Evolutionary conservation across 2,329 filamentous ascomycete genomes (phyloP).

Genomic region (Cadophora sp.): DNA sequence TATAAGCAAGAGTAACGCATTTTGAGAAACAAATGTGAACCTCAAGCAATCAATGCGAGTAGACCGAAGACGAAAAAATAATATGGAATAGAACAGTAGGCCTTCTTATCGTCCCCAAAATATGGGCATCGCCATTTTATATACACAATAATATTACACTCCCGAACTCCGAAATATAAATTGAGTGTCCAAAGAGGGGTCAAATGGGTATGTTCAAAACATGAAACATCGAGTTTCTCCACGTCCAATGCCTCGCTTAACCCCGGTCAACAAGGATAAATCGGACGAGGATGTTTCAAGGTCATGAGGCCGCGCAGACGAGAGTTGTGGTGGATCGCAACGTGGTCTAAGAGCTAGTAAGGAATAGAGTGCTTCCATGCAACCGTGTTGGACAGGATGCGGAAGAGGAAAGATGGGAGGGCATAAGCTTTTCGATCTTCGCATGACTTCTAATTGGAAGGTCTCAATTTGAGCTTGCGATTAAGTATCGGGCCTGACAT

Average conservation of each 20-base stretch:
- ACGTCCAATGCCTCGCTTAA: conserved; percentile 2
- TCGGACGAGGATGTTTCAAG: not conserved
- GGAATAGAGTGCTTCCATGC: not conserved
- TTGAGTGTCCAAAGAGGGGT: not conserved
- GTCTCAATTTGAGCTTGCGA: too few relatives aligned
- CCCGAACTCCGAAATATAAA: not conserved
- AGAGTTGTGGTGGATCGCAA: not conserved
- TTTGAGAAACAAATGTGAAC: not conserved
- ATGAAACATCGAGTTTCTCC: not conserved
- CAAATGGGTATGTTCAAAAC: not conserved
- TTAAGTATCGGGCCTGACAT: too few relatives aligned
- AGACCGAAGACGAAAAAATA: not conserved
- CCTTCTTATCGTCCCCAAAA: not conserved
- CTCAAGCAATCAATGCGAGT: not conserved
- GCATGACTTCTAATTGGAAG: too few relatives aligned
- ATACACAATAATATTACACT: not conserved
- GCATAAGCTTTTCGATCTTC: not conserved
- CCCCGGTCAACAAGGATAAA: not conserved
- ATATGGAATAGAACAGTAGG: not conserved
- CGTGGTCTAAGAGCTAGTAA: not conserved
- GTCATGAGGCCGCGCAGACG: not conserved
- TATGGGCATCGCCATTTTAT: not conserved
- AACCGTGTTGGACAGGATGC: not conserved
- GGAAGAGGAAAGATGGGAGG: not conserved
- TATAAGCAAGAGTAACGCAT: not conserved